These are phyloP conservation scores for Hibiscus trionum DNA, from an alignment of 345 rosid genomes.

Conservation along the genomic window DNA sequence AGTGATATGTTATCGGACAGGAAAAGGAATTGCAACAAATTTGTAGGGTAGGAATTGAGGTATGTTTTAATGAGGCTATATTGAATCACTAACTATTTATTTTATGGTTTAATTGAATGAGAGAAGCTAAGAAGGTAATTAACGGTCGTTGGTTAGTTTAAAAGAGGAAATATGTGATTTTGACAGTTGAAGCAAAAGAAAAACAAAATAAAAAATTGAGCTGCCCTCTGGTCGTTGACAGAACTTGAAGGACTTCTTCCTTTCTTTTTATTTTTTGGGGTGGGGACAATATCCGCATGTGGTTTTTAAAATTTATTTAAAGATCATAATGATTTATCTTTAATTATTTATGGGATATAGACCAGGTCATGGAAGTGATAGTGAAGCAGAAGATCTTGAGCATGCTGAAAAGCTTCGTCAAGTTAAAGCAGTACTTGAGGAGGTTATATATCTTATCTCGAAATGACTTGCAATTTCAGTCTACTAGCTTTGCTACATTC, in stretches of 20 bases:
- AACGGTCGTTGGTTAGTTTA: not conserved
- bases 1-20: not conserved
- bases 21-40: not conserved
- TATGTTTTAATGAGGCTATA: not conserved
- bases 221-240: not conserved
- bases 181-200: not conserved
- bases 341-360: conserved; percentile 31
- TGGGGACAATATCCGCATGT: not conserved
- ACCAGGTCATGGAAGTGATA: conserved; percentile 90
- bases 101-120: not conserved
- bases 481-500: not conserved
- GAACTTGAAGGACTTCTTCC: not conserved
- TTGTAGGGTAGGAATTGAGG: not conserved
- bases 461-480: not conserved
- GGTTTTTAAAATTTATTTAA: not conserved
- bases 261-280: not conserved
- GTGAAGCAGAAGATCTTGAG: conserved; percentile 96
- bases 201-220: not conserved
- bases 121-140: not conserved
- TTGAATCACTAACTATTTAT: not conserved
- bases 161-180: not conserved
- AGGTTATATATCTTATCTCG: conserved; percentile 41
- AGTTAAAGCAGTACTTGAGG: conserved; percentile 98
- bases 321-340: not conserved
- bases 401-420: conserved; percentile 99